Base-by-base conservation (phyloP, 371 early-diverging fungal genomes). In the Lichtheimia ornata region DNA sequence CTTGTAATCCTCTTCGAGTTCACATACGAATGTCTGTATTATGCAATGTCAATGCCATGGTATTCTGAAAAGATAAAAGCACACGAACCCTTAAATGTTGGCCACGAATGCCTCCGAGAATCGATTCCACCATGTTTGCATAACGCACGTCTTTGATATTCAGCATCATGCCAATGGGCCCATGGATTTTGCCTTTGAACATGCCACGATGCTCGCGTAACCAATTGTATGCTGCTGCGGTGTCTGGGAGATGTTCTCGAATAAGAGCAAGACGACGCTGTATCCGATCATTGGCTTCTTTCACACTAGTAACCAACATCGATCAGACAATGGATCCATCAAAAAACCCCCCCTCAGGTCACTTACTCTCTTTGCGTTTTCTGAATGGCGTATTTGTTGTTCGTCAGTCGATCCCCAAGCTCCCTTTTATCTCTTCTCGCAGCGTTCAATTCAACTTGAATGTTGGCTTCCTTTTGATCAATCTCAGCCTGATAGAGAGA, bases 1-100 rank as follows among this genome's bases (percentile, higher is more conserved):
- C 5, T 79, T 50, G 73, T 96, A 97, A 70, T 97, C 97, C 41
- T 81, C 84, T 56, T 88, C 65, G 15, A 79, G 76, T 69, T 92
- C 91, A 54, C 88, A 87, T 0, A 96, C 86, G 75, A 95, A 94
- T 0, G 84, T 84, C 88, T 93, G 81, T 27, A 62, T 53, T 15
- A 43, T 35, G 50, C 3, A 3, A 5, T 14, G 28, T 53, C 2
- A 57, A 17, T 30, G 52, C 4, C 20, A 47, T n/a, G n/a, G 15
- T 4, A 14, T 18, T 1, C 15, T 5, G 24, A 20, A 25, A 56
- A 24, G 51, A 47, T 15, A 58, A 27, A 40, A 12, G 22, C 22
- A 22, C 17, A 65, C 5, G 44, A n/a, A 84, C 84, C 69, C 73
- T 76, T n/a, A 84, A 59, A 62, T 76, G 63, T 57, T 56, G 28